Evolutionary conservation across 371 early-diverging fungal genomes (phyloP).

Genomic region (Saksenaea oblongispora): DNA sequence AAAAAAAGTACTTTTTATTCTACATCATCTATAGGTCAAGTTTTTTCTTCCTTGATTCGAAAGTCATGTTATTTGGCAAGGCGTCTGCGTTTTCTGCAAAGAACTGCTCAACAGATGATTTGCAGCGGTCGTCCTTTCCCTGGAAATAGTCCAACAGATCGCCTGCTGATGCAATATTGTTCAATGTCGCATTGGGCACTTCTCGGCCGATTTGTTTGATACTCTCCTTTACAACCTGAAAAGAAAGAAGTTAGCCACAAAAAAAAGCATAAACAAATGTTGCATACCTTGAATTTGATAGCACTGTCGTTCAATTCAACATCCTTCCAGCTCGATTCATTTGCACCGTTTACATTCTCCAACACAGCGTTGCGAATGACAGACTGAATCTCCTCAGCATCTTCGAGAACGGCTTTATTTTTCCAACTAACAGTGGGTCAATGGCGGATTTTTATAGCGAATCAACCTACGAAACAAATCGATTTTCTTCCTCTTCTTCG

Average conservation of each 20-base stretch:
- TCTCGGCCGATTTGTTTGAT: conserved; percentile 46
- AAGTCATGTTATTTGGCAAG: conserved; percentile 19
- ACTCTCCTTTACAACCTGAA: conserved; percentile 41
- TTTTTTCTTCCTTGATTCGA: conserved; percentile 7
- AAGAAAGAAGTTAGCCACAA: background rate
- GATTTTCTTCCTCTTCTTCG: conserved; percentile 21
- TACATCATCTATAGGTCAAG: background rate
- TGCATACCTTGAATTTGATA: conserved; percentile 38
- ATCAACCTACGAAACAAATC: conserved; percentile 3
- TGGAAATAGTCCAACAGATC: conserved; percentile 36
- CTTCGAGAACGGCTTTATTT: conserved; percentile 18
- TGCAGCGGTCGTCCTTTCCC: conserved; percentile 2
- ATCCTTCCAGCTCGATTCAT: conserved; percentile 31
- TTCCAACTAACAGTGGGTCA: conserved; percentile 33
- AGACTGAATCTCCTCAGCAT: conserved; percentile 29
- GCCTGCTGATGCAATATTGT: conserved; percentile 29
- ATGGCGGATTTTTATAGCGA: background rate
- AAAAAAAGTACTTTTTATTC: background rate
- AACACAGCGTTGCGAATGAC: conserved; percentile 33
- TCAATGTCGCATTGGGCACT: conserved; percentile 38
- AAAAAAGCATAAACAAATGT: background rate
- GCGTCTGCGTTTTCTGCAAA: conserved; percentile 18
- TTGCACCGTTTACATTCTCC: conserved; percentile 24
- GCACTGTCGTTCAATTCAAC: conserved; percentile 18
- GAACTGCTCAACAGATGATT: conserved; percentile 13